Evolutionary conservation across 352 stramenopile genomes (phyloP).

Genomic region (Globisporangium iwayamae): DNA sequence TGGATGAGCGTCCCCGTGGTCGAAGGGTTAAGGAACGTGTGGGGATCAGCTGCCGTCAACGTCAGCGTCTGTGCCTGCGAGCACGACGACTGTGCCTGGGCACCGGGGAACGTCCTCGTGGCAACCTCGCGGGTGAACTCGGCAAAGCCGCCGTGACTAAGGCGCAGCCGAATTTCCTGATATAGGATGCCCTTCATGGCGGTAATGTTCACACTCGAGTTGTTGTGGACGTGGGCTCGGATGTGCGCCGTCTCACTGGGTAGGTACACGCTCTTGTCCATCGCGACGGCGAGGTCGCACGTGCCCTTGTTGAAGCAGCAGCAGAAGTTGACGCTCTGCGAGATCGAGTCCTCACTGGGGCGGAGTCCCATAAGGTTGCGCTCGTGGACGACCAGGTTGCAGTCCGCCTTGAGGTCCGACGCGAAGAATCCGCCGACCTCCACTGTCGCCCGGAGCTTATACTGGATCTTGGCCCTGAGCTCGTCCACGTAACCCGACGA

Average conservation of each 20-base stretch:
- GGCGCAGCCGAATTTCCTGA: slow-evolving; percentile 42
- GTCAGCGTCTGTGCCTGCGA: slow-evolving; percentile 51
- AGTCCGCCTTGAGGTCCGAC: slow-evolving; percentile 61
- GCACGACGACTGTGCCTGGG: slow-evolving; percentile 27
- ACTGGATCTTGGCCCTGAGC: slow-evolving; percentile 63
- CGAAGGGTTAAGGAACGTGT: slow-evolving; percentile 36
- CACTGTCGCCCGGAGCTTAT: slow-evolving; percentile 73
- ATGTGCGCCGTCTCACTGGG: slow-evolving; percentile 54
- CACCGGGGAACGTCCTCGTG: slow-evolving; percentile 41
- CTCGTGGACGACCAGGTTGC: slow-evolving; percentile 51
- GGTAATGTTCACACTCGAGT: slow-evolving; percentile 51
- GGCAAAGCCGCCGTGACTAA: slow-evolving; percentile 26
- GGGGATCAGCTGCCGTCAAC: slow-evolving; percentile 25
- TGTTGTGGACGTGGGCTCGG: slow-evolving; percentile 59
- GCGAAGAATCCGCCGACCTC: slow-evolving; percentile 57
- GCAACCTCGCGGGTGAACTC: slow-evolving; percentile 44
- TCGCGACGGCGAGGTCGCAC: slow-evolving; percentile 48
- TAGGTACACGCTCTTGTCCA: slow-evolving; percentile 78
- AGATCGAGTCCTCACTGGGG: slow-evolving; percentile 51
- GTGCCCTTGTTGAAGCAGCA: slow-evolving; percentile 62
- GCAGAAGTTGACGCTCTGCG: slow-evolving; percentile 48
- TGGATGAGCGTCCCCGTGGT: slow-evolving; percentile 44
- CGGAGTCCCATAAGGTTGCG: slow-evolving; percentile 41
- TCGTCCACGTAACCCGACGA: slow-evolving; percentile 36
- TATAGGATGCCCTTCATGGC: slow-evolving; percentile 56